Conservation (phyloP, 2,329 filamentous ascomycete genomes). For the Talaromyces amestolkiae region DNA sequence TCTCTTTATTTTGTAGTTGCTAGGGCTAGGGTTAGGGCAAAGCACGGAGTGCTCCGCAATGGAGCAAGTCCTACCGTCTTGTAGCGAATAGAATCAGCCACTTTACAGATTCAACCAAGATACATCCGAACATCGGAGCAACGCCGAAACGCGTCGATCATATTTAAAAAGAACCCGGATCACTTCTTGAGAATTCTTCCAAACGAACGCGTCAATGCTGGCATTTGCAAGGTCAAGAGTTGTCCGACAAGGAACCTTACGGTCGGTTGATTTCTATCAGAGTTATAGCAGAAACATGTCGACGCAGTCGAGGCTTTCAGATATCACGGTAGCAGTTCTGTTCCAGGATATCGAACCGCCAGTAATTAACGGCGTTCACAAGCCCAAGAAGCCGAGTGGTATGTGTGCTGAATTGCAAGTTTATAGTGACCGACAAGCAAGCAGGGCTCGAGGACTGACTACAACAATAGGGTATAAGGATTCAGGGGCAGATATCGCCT, state of each 20-base stretch:
- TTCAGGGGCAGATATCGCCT: not conserved
- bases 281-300: not conserved
- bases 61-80: not conserved
- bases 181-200: not conserved
- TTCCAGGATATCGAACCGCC: not conserved
- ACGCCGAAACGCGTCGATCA: not conserved
- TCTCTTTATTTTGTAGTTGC: not conserved
- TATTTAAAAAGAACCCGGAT: not conserved
- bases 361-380: not conserved
- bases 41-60: conserved; percentile 28
- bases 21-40: not conserved
- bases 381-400: not conserved
- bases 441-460: not conserved
- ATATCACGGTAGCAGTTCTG: not conserved
- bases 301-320: not conserved
- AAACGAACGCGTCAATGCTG: not conserved
- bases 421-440: not conserved
- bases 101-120: too few species aligned
- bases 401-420: not conserved
- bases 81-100: not conserved
- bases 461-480: not conserved
- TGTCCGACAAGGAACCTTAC: not conserved
- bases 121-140: not conserved
- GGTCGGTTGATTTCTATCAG: not conserved
- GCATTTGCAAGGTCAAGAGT: not conserved